phyloP scores from a whole-genome alignment of 139 green algal species.

The Chlorella ohadii region DNA sequence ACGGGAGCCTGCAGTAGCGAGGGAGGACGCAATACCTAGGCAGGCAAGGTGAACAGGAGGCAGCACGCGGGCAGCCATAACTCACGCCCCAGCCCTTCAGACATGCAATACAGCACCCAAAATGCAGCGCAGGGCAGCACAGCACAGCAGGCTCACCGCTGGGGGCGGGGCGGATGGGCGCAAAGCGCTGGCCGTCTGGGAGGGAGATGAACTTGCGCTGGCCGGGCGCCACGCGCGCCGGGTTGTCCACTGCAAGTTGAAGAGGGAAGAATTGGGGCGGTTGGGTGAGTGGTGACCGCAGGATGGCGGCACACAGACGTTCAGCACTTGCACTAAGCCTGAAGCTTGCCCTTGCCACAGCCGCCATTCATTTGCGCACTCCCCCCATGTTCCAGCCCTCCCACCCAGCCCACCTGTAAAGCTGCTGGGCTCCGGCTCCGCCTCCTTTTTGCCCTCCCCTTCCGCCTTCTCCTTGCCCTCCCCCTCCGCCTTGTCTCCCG shows the following conservation, averaged over 20 bases:
- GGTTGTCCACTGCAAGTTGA: slow-evolving; percentile 75
- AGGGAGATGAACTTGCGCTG: slow-evolving; percentile 75
- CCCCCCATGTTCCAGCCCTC: too few species aligned
- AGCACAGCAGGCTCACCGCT: slow-evolving; percentile 9
- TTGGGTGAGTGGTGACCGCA: too few species aligned
- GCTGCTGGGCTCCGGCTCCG: slow-evolving; percentile 73
- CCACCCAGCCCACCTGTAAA: slow-evolving; percentile 58
- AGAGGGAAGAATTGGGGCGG: background rate
- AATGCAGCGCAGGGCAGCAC: background rate
- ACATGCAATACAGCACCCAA: too few species aligned
- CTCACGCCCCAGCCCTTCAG: too few species aligned
- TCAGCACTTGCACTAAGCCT: too few species aligned
- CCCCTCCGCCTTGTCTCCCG: slow-evolving; percentile 67
- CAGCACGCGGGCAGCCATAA: too few species aligned
- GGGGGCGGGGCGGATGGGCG: slow-evolving; percentile 40
- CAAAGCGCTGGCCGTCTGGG: slow-evolving; percentile 35
- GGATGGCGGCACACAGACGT: too few species aligned
- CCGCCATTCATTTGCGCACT: too few species aligned
- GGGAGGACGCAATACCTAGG: background rate
- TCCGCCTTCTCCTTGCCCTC: slow-evolving; percentile 49
- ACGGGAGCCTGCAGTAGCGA: background rate
- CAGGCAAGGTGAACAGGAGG: too few species aligned
- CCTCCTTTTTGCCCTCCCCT: slow-evolving; percentile 35
- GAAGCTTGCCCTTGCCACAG: too few species aligned
- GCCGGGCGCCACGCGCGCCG: slow-evolving; percentile 83